These are phyloP conservation scores for Kwoniella sp. DNA, from an alignment of 768 basidiomycete species.

Conservation along the genomic window DNA sequence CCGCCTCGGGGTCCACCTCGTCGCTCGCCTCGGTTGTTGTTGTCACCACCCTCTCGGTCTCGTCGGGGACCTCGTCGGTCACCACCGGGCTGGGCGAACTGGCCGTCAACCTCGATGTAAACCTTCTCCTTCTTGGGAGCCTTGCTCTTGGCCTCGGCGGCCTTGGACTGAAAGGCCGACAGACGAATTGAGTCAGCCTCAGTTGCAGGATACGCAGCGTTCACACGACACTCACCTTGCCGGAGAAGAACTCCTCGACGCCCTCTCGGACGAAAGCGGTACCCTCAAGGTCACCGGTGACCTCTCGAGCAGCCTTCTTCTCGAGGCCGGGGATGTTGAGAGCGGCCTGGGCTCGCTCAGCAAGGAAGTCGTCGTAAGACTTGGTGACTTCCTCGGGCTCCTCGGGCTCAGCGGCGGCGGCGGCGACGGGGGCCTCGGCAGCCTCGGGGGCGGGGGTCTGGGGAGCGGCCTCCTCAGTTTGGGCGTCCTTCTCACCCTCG, in stretches of 20 bases:
- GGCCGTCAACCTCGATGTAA: constrained; percentile 87
- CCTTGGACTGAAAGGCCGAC: constrained; percentile 38
- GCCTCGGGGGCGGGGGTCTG: constrained; percentile 69
- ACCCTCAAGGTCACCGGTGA: constrained; percentile 63
- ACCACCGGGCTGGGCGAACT: constrained; percentile 73
- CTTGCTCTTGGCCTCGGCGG: constrained; percentile 43
- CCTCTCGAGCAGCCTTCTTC: constrained; percentile 78
- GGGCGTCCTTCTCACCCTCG: constrained; percentile 71
- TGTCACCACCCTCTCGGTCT: constrained; percentile 39
- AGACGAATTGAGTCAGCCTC: neutral
- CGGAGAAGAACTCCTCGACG: constrained; percentile 76
- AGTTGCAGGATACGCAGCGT: too few relatives aligned
- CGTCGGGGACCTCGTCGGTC: constrained; percentile 59
- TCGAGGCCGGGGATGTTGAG: constrained; percentile 60
- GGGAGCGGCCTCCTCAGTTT: constrained; percentile 69
- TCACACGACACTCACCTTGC: constrained; percentile 69
- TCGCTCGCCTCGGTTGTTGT: constrained; percentile 51
- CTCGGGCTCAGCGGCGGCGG: constrained; percentile 45
- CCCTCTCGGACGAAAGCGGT: constrained; percentile 71
- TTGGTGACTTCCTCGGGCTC: constrained; percentile 67
- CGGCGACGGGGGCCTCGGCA: constrained; percentile 57
- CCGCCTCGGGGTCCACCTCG: constrained; percentile 61
- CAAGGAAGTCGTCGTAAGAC: constrained; percentile 89
- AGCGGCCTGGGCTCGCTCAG: constrained; percentile 63
- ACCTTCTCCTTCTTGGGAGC: constrained; percentile 66